These are phyloP conservation scores for Oxalis stricta DNA, from an alignment of 441 rosid genomes.

Conservation along the genomic window DNA sequence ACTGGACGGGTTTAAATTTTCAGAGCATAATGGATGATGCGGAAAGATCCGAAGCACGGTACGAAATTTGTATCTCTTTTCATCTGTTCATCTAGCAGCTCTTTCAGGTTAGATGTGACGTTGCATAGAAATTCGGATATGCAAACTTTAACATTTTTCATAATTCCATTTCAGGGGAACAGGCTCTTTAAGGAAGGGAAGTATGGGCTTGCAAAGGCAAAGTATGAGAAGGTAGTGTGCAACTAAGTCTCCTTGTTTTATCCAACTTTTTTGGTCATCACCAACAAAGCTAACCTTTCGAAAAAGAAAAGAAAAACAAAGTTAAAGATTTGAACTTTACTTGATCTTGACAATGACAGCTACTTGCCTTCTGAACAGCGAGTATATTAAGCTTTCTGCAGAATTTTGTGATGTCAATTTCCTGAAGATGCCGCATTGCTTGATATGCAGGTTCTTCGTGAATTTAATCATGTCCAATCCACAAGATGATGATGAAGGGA, in stretches of 20 bases:
- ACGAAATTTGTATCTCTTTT: slow-evolving; percentile 13
- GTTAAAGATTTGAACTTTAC: too few relatives aligned
- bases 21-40: slow-evolving; percentile 90
- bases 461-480: slow-evolving; percentile 98
- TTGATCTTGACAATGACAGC: too few relatives aligned
- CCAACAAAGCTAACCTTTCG: too few relatives aligned
- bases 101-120: neutral
- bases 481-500: slow-evolving; percentile 93
- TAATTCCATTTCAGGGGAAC: slow-evolving; percentile 60
- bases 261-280: neutral
- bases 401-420: too few relatives aligned
- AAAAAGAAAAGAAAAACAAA: neutral
- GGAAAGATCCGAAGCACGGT: slow-evolving; percentile 80
- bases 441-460: slow-evolving; percentile 68
- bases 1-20: slow-evolving; percentile 94
- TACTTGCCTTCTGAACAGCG: too few relatives aligned
- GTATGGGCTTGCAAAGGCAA: slow-evolving; percentile 83
- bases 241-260: neutral
- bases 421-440: neutral
- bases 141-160: slow-evolving; percentile 6
- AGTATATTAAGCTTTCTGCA: too few relatives aligned
- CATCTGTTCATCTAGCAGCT: neutral
- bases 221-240: slow-evolving; percentile 83
- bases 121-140: neutral
- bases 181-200: slow-evolving; percentile 92